Percentiles rank a stretch among this genome's conserved stretches.
Evolutionary conservation across 768 basidiomycete genomes (phyloP).

Genomic region (Suillus cothurnatus): DNA sequence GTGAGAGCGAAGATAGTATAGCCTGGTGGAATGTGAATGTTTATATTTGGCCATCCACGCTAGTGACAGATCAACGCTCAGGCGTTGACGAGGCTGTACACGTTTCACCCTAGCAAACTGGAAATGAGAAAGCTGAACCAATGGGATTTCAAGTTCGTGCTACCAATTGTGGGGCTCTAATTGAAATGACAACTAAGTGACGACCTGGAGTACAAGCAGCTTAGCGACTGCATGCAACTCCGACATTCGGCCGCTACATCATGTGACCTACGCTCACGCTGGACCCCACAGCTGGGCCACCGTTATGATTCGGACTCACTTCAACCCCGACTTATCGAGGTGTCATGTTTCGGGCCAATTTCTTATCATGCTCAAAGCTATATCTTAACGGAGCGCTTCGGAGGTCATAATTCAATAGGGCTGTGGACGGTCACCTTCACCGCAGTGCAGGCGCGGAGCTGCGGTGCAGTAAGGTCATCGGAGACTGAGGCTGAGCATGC

Average conservation of each 20-base stretch:
- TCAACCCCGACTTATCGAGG: background rate
- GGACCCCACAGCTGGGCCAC: background rate
- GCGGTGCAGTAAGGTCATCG: background rate
- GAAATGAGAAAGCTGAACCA: background rate
- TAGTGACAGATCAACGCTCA: background rate
- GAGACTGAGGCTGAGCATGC: background rate
- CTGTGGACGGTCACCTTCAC: background rate
- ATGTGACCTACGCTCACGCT: background rate
- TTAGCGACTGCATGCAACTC: background rate
- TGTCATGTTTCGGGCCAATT: background rate
- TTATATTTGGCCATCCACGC: background rate
- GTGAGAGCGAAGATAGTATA: background rate
- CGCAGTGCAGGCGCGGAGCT: background rate
- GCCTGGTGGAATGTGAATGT: background rate
- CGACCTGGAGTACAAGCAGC: too few relatives aligned
- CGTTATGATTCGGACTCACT: background rate
- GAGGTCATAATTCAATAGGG: too few relatives aligned
- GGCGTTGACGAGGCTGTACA: background rate
- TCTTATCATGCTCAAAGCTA: background rate
- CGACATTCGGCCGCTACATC: background rate
- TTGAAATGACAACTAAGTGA: background rate
- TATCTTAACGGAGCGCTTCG: background rate
- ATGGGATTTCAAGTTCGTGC: background rate
- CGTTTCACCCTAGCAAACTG: background rate
- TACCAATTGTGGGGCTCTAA: background rate